Conservation (phyloP, 306 rosid genomes). For the Prunus mume region DNA sequence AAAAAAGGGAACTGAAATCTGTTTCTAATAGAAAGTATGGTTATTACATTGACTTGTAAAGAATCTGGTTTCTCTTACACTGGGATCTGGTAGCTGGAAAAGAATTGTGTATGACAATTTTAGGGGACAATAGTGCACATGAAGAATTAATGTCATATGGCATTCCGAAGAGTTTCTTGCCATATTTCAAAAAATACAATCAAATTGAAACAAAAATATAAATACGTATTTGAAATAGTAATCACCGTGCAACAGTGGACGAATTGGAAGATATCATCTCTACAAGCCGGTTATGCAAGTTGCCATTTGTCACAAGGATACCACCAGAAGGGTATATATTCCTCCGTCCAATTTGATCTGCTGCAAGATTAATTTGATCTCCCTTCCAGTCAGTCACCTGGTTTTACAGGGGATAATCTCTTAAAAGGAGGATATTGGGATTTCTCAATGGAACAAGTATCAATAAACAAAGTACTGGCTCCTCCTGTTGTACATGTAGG, state of each 20-base stretch:
- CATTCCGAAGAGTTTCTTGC: background rate
- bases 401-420: conserved; percentile 20
- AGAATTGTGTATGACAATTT: background rate
- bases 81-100: background rate
- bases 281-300: conserved; percentile 52
- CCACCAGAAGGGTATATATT: conserved; percentile 68
- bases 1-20: background rate
- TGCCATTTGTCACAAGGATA: conserved; percentile 62
- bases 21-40: background rate
- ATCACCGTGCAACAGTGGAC: conserved; percentile 14
- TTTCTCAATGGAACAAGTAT: background rate
- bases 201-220: background rate
- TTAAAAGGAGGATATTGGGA: background rate
- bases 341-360: conserved; percentile 59
- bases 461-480: background rate
- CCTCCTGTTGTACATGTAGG: background rate
- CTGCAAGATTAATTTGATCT: conserved; percentile 65
- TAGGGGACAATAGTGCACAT: background rate
- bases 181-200: background rate
- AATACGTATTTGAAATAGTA: background rate
- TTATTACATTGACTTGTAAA: background rate
- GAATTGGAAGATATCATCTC: conserved; percentile 45
- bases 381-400: conserved; percentile 87
- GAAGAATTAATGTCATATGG: background rate
- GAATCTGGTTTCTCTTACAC: background rate